phyloP scores from a whole-genome alignment of 805 yeast species.

The Suhomyces emberorum region DNA sequence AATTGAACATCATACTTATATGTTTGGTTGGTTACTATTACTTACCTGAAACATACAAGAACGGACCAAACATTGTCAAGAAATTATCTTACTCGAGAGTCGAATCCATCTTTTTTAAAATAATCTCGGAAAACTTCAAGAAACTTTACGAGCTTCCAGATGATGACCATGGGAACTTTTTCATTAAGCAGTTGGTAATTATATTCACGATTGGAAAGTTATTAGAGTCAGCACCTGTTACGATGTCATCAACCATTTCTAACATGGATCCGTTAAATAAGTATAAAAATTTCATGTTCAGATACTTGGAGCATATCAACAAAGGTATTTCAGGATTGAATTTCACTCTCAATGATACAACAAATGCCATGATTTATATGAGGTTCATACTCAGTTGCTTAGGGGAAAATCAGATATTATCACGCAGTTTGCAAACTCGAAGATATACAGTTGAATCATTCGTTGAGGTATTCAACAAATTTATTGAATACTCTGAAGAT shows the following conservation, averaged over 20 bases:
- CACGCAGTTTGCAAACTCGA: slow-evolving; percentile 12
- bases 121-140: slow-evolving; percentile 8
- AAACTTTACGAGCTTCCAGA: slow-evolving; percentile 9
- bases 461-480: slow-evolving; percentile 13
- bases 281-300: slow-evolving; percentile 15
- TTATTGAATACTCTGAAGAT: slow-evolving; percentile 6
- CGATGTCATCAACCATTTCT: slow-evolving; percentile 4
- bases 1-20: slow-evolving; percentile 21
- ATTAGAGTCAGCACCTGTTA: slow-evolving; percentile 5
- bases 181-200: slow-evolving; percentile 22
- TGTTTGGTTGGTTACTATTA: slow-evolving; percentile 43
- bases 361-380: slow-evolving; percentile 14
- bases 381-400: slow-evolving; percentile 60
- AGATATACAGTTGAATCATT: slow-evolving; percentile 9
- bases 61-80: slow-evolving; percentile 20
- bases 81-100: slow-evolving; percentile 21
- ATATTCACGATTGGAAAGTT: slow-evolving; percentile 21
- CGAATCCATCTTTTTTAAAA: slow-evolving; percentile 21
- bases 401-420: slow-evolving; percentile 40
- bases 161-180: slow-evolving; percentile 9
- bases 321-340: background rate
- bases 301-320: slow-evolving; percentile 20
- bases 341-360: background rate
- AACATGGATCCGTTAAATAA: slow-evolving; percentile 9
- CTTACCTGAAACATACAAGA: slow-evolving; percentile 31